Evolutionary conservation across 2,329 filamentous ascomycete species (phyloP), one percentile per base, ranked within the genome.

Genomic region (Nemania abortiva): DNA sequence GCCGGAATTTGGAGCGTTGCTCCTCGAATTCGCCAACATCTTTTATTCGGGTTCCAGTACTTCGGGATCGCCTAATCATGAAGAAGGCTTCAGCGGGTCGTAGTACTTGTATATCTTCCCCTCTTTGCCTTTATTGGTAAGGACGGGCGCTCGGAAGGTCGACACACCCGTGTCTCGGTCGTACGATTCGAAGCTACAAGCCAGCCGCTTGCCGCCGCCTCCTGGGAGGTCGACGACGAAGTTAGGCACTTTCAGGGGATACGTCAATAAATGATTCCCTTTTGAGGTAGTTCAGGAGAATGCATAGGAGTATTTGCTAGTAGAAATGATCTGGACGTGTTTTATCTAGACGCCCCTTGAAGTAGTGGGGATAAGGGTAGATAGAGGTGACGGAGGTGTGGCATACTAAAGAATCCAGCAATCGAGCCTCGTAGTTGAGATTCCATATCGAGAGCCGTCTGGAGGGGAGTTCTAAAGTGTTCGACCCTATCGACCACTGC

Each of bases 181-280:
- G 73, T 91, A 91, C 1, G 79, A 83, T 63, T 86, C 80, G 72
- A 81, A 84, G 13, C 84, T 85, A 50, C 84, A 83, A 0, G 87
- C 87, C 11, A 88, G 83, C 52, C 89, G 84, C 80, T 91, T 91
- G 2, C 89, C 89, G 1, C 89, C 89, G 1, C 89, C 88, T 0
- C 85, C 87, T 0, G 89, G 89, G 5, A 91, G 83, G 75, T 91
- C 88, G 22, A 90, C 86, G 5, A 91, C 85, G 73, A 90, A 91
- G 20, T 85, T 82, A 0, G 89, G 89, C 80, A 84, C 65, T 68
- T 24, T 37, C 13, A 3, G 20, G 6, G 15, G 15, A 62, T 29
- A 6, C 3, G 24, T 70, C n/a, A 63, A 49, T 20, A 20, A 49
- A 6, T 2, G 3, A 13, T 24, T 27, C 20, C 24, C 7, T 18